Evolutionary conservation across 192 early-diverging fungal genomes (phyloP), one percentile per base, ranked within the genome.

Genomic region (Piromyces finnis): DNA sequence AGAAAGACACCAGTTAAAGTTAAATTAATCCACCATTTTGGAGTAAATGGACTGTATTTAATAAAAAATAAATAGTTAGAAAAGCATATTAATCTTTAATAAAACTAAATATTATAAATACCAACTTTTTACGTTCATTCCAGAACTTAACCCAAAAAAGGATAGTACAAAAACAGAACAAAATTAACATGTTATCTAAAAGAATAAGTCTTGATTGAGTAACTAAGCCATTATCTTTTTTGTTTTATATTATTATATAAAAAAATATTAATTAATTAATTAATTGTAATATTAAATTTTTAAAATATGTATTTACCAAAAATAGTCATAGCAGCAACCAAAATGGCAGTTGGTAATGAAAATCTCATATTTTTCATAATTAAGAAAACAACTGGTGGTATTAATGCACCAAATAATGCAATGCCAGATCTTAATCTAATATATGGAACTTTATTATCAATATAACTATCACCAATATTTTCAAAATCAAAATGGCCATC

Each of bases 401-500:
- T 87, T 77, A 94, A 84, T 5, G 94, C 89, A 16, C 96, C 95
- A 68, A 94, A 91, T 28, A 89, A 78, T 0, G 96, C 96, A 27
- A 93, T 92, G 77, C 93, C 90, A 11, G 91, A 79, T 77, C 97
- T 92, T 80, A 99, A 86, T 35, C 88, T 89, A 51, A 98, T 88
- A 84, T 94, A 96, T 4, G 97, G 97, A 28, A 99, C 95, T 37
- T 93, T 89, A 84, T 98, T 93, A 37, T 85, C 85, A 77, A 93
- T 86, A 83, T 99, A 99, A 84, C 91, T 92, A 79, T 97, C 93
- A 15, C 94, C 95, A 85, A 99, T 99, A 79, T 94, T 94, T 28
- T 95, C 94, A 84, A 99, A 99, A 80, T 94, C 84, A 85, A 95
- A 99, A 79, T 94, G 93, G 22, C 97, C 97, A 83, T 98, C 93